Conservation (phyloP, 1,284 basidiomycete species). For the Rhodotorula sp. region DNA sequence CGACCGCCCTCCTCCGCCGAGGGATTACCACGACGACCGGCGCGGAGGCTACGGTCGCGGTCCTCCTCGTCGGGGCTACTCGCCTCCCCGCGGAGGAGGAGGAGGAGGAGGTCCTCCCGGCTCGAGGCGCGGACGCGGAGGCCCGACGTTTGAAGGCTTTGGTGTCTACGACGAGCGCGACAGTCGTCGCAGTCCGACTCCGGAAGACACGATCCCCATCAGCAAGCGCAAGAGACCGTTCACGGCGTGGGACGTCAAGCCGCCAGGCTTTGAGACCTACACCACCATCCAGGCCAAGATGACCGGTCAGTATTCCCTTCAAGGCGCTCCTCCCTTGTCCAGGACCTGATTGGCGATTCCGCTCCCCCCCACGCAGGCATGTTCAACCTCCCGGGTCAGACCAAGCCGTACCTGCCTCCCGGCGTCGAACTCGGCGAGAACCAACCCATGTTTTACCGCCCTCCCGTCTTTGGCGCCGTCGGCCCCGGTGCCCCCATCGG, state of each 20-base stretch:
- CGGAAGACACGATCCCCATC: slow-evolving; percentile 76
- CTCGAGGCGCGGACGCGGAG: slow-evolving; percentile 45
- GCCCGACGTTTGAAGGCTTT: slow-evolving; percentile 46
- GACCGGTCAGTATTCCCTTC: slow-evolving; percentile 63
- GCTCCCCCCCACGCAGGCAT: slow-evolving; percentile 61
- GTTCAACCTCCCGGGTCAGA: slow-evolving; percentile 89
- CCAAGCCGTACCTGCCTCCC: slow-evolving; percentile 76
- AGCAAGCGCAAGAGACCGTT: slow-evolving; percentile 81
- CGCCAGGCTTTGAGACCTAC: slow-evolving; percentile 92
- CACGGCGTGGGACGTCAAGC: slow-evolving; percentile 93
- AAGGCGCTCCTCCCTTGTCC: not conserved
- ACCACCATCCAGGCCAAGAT: slow-evolving; percentile 94
- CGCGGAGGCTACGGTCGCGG: slow-evolving; percentile 49
- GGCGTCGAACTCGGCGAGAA: slow-evolving; percentile 58
- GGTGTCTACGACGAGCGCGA: slow-evolving; percentile 59
- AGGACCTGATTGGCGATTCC: not conserved
- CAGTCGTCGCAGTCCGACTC: slow-evolving; percentile 83
- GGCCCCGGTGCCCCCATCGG: slow-evolving; percentile 42
- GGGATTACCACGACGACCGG: slow-evolving; percentile 36
- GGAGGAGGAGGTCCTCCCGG: not conserved
- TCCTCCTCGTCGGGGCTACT: slow-evolving; percentile 34
- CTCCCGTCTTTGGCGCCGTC: slow-evolving; percentile 28
- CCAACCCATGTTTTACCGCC: slow-evolving; percentile 42
- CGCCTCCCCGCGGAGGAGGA: slow-evolving; percentile 1
- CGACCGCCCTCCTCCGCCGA: slow-evolving; percentile 26